phyloP scores from a whole-genome alignment of 2,329 filamentous ascomycete species.

The Grosmannia huntii region DNA sequence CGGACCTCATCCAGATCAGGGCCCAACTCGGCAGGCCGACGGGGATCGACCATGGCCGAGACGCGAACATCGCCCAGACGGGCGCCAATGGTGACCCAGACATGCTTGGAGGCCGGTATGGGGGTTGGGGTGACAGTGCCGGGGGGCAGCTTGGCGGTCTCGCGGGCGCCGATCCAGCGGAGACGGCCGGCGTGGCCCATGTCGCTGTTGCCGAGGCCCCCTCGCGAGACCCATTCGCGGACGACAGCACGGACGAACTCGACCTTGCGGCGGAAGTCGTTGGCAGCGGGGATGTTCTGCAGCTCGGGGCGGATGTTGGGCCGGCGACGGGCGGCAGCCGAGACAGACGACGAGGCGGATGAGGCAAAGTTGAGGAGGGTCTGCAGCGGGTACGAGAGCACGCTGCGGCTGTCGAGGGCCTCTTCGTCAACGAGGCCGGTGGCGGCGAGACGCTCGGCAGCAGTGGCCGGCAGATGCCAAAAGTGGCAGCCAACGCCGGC shows the following conservation, averaged over 20 bases:
- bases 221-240: conserved; percentile 57
- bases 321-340: conserved; percentile 38
- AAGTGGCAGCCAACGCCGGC: conserved; percentile 67
- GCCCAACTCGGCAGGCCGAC: conserved; percentile 38
- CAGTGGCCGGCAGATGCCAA: conserved; percentile 61
- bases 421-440: conserved; percentile 57
- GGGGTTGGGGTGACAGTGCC: conserved; percentile 16
- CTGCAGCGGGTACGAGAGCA: conserved; percentile 59
- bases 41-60: conserved; percentile 42
- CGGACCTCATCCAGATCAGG: conserved; percentile 38
- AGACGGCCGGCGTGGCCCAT: conserved; percentile 42
- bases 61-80: conserved; percentile 44
- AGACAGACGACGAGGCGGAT: conserved; percentile 14
- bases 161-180: conserved; percentile 45
- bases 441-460: conserved; percentile 49
- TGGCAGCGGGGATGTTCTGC: conserved; percentile 55
- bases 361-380: conserved; percentile 55
- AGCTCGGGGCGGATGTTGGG: conserved; percentile 48
- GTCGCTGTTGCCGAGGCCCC: conserved; percentile 55
- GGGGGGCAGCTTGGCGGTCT: conserved; percentile 29
- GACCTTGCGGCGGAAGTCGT: conserved; percentile 62
- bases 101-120: conserved; percentile 37
- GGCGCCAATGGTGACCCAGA: conserved; percentile 57
- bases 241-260: conserved; percentile 58
- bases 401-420: conserved; percentile 57